Evolutionary conservation across 139 green algal species (phyloP), one percentile per base, ranked within the genome.

Genomic region (Volvox reticuliferus): DNA sequence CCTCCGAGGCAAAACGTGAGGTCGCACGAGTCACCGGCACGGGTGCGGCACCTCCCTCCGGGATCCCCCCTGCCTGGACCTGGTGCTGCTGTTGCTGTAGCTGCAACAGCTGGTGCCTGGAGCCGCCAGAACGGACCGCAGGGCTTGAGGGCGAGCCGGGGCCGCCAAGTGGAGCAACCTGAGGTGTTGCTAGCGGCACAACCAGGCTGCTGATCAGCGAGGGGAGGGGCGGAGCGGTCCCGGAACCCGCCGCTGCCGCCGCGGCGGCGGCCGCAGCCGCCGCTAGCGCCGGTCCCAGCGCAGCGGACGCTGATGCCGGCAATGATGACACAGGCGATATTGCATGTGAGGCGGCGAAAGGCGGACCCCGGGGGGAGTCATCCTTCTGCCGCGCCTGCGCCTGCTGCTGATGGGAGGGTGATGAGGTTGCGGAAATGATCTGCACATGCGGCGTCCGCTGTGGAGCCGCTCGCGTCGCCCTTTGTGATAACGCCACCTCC

Each of bases 171-270:
- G 86, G 73, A 30, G 86, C 86, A 37, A 90, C 86, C 50, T 69
- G 86, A 5, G 86, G 86, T 33, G 86, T 90, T 1, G 86, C 86
- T n/a, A 90, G 71, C n/a, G 86, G 86, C 20, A 63, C 24, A n/a
- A 90, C 73, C 50, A 90, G 50, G 0, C 30, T 37, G 73, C 50
- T 83, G 26, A 90, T 63, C n/a, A 90, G 35, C 28, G 44, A 20
- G 2, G 69, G 37, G 5, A 73, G 13, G 16, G 69, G 84, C 20
- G 69, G 36, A 12, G 69, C 1, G 37, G 28, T 18, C 20, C 26
- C 33, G 0, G 37, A 67, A 17, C 67, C 61, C 13, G 61, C 61
- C n/a, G n/a, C n/a, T n/a, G n/a, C n/a, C n/a, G n/a, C n/a, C 28
- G 61, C 81, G 61, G 28, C 28, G 50, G 55, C 50, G 26, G 55